Evolutionary conservation across 31 red algal genomes (phyloP).

Genomic region (Bonnemaisonia californica): DNA sequence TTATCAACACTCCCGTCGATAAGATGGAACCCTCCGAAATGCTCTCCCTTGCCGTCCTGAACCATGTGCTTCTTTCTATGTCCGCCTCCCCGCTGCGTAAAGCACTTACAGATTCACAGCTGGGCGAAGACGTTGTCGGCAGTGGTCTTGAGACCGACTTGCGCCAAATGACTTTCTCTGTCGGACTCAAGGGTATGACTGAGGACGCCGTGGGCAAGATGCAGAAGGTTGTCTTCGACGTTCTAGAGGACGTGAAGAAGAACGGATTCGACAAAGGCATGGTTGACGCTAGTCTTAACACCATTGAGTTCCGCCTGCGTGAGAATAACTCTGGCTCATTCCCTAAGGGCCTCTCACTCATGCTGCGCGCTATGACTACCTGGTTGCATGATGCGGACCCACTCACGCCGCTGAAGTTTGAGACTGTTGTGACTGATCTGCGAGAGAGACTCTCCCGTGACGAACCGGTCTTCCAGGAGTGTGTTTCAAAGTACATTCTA

Average conservation of each 20-base stretch:
- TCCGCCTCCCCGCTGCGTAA: constrained; percentile 89
- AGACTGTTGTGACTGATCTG: constrained; percentile 66
- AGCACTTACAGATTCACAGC: constrained; percentile 86
- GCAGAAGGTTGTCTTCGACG: constrained; percentile 72
- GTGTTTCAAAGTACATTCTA: constrained; percentile 80
- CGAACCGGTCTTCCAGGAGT: constrained; percentile 76
- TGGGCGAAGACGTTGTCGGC: constrained; percentile 95
- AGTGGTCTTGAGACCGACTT: constrained; percentile 89
- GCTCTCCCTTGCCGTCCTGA: constrained; percentile 72
- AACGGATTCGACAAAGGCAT: constrained; percentile 80
- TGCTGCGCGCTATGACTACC: constrained; percentile 89
- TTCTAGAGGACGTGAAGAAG: constrained; percentile 67
- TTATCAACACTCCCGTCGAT: constrained; percentile 69
- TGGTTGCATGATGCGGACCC: constrained; percentile 98
- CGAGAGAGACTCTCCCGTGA: constrained; percentile 53
- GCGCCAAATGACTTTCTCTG: constrained; percentile 88
- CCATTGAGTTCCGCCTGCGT: constrained; percentile 94
- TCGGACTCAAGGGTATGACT: constrained; percentile 94
- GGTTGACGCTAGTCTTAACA: constrained; percentile 91
- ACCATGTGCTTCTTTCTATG: constrained; percentile 80
- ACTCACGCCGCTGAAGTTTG: constrained; percentile 81
- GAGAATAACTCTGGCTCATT: constrained; percentile 98
- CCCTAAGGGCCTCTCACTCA: constrained; percentile 88
- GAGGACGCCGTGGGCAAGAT: constrained; percentile 62
- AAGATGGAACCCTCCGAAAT: constrained; percentile 67